These are phyloP conservation scores for Teunomyces cretensis DNA, from an alignment of 805 yeast species.

Conservation along the genomic window DNA sequence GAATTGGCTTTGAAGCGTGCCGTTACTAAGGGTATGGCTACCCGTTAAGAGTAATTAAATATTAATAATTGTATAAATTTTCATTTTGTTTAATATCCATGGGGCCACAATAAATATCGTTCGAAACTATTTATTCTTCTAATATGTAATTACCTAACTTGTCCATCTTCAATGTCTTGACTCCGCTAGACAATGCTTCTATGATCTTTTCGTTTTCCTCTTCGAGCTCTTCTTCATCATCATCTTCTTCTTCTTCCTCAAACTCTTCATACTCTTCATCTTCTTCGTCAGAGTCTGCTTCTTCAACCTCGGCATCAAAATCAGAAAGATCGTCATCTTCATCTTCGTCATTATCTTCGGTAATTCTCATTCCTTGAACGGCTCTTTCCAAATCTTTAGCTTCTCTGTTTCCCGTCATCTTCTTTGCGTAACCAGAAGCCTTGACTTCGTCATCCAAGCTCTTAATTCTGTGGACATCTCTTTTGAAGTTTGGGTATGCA, in stretches of 20 bases:
- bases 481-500: constrained; percentile 73
- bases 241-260: constrained; percentile 32
- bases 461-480: constrained; percentile 70
- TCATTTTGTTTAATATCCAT: constrained; percentile 8
- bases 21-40: constrained; percentile 98
- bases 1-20: constrained; percentile 99
- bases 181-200: constrained; percentile 64
- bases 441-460: constrained; percentile 81
- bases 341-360: constrained; percentile 24
- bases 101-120: constrained; percentile 9
- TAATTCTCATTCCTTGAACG: constrained; percentile 61
- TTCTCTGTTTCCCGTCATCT: constrained; percentile 34
- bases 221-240: constrained; percentile 34
- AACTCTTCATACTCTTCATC: constrained; percentile 48
- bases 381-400: constrained; percentile 75
- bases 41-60: constrained; percentile 64
- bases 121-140: constrained; percentile 33
- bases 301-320: constrained; percentile 13
- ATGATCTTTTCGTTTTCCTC: constrained; percentile 57
- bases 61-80: constrained; percentile 7
- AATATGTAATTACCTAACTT: constrained; percentile 78
- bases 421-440: constrained; percentile 79
- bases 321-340: constrained; percentile 20
- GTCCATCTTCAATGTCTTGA: constrained; percentile 69
- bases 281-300: constrained; percentile 30